Evolutionary conservation across 495 filamentous ascomycete species (phyloP).

Genomic region (Amorphotheca resinae): DNA sequence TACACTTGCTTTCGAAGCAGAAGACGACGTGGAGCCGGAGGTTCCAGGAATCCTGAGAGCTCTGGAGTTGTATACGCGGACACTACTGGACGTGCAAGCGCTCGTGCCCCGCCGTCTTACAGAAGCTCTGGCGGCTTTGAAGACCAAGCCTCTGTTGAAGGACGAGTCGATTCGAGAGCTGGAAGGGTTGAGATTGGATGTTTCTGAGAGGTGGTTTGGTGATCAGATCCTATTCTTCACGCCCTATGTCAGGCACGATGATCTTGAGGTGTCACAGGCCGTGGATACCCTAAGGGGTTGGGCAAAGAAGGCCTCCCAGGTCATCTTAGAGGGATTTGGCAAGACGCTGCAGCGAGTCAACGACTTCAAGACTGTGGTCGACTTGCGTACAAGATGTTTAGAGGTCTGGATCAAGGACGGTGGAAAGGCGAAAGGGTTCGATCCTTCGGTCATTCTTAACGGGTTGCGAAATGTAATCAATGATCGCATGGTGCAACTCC

Average conservation of each 20-base stretch:
- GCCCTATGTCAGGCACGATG: slow-evolving; percentile 80
- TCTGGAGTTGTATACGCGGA: slow-evolving; percentile 61
- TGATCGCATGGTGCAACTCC: slow-evolving; percentile 42
- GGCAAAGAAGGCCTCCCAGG: slow-evolving; percentile 57
- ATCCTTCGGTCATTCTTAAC: slow-evolving; percentile 50
- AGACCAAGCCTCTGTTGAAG: slow-evolving; percentile 53
- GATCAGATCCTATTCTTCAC: slow-evolving; percentile 78
- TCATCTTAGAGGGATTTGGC: slow-evolving; percentile 46
- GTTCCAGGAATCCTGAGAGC: slow-evolving; percentile 42
- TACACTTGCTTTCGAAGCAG: slow-evolving; percentile 37
- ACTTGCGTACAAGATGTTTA: slow-evolving; percentile 55
- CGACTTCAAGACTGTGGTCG: slow-evolving; percentile 54
- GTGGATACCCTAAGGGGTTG: slow-evolving; percentile 55
- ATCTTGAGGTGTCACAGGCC: slow-evolving; percentile 52
- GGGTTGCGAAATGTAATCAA: slow-evolving; percentile 59
- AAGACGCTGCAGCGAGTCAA: slow-evolving; percentile 39
- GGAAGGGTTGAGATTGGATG: slow-evolving; percentile 65
- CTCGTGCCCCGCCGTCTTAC: slow-evolving; percentile 61
- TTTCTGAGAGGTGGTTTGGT: slow-evolving; percentile 70
- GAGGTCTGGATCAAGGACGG: slow-evolving; percentile 58
- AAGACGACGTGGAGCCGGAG: slow-evolving; percentile 22
- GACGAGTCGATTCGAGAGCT: slow-evolving; percentile 51
- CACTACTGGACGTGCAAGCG: slow-evolving; percentile 61
- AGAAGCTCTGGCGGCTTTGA: slow-evolving; percentile 56
- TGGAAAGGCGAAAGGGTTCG: slow-evolving; percentile 38